These are phyloP conservation scores for Colletotrichum liriopes DNA, from an alignment of 2,329 filamentous ascomycete genomes.

Conservation along the genomic window DNA sequence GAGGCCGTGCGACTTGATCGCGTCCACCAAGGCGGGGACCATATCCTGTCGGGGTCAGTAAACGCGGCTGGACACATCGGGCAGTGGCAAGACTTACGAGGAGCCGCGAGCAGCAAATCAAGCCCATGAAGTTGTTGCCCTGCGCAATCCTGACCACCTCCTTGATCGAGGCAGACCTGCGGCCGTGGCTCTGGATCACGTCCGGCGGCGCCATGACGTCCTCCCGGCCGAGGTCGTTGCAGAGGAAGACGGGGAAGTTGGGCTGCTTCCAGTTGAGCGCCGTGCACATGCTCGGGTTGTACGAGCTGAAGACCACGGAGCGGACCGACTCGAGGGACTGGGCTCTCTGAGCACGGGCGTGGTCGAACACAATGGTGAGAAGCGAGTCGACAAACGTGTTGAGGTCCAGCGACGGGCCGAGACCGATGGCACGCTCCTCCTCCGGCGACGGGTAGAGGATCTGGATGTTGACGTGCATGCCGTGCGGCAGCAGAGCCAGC, in stretches of 20 bases:
- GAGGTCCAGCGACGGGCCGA: constrained; percentile 85
- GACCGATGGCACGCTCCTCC: constrained; percentile 79
- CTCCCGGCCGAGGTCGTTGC: constrained; percentile 87
- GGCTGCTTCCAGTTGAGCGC: constrained; percentile 99
- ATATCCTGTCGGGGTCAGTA: constrained; percentile 76
- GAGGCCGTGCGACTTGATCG: constrained; percentile 94
- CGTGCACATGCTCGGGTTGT: constrained; percentile 90
- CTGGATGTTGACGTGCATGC: constrained; percentile 93
- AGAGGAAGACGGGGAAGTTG: constrained; percentile 96
- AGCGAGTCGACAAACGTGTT: constrained; percentile 90
- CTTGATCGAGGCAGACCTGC: constrained; percentile 88
- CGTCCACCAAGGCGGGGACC: constrained; percentile 91
- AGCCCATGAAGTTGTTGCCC: constrained; percentile 97
- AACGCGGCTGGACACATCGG: constrained; percentile 17
- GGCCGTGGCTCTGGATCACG: constrained; percentile 71
- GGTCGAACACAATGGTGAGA: constrained; percentile 89
- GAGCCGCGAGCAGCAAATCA: constrained; percentile 90
- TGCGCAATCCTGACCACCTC: constrained; percentile 94
- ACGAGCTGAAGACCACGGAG: constrained; percentile 94
- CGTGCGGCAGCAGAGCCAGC: constrained; percentile 80
- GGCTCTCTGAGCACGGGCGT: constrained; percentile 78
- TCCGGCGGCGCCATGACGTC: constrained; percentile 58
- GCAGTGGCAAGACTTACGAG: constrained; percentile 72
- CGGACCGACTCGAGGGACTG: constrained; percentile 82
- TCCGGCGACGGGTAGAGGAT: constrained; percentile 85